Evolutionary conservation across 805 yeast genomes (phyloP), one percentile per base, ranked within the genome.

Genomic region (Teunomyces pallodes): DNA sequence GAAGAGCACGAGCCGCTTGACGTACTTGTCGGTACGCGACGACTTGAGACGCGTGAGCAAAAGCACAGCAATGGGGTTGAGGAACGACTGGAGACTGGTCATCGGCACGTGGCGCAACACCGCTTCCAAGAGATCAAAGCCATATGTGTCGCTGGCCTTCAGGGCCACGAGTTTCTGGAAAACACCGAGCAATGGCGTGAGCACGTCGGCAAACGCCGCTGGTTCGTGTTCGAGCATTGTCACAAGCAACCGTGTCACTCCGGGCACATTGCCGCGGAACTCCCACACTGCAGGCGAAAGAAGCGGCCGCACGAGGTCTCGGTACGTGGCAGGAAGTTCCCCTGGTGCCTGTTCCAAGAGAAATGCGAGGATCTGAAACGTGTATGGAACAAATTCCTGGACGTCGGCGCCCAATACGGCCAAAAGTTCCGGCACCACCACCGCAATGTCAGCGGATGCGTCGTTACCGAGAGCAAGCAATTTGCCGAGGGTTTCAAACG

Each of bases 241-340:
- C 47, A 82, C 78, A 35, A 94, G 71, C 45, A 94, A 72, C 56
- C 97, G 80, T 0, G 95, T 85, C 16, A 92, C 81, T 2, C 97
- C 97, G 2, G 99, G 99, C 31, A 92, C 83, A 56, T 92, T 94
- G 12, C 98, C 99, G 54, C 83, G 78, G 51, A 80, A 81, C 65
- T 94, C 98, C 99, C 99, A 94, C 32, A 91, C 84, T 5, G 82
- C 65, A n/a, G 98, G 97, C 1, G 96, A 81, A 57, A 94, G 73
- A 40, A 94, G 70, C 1, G 99, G 98, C 54, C 83, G 83, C 16
- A 90, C 76, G 43, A 94, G 73, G 47, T 79, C 83, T 48, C 75
- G 79, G 60, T 82, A 88, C 28, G 82, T 72, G 0, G 70, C 76
- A 1, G 97, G 94, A 20, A 94, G 72, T 1, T 77, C 71, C 0